Base-by-base conservation (phyloP, 495 filamentous ascomycete species). In the Filosporella fistucella region DNA sequence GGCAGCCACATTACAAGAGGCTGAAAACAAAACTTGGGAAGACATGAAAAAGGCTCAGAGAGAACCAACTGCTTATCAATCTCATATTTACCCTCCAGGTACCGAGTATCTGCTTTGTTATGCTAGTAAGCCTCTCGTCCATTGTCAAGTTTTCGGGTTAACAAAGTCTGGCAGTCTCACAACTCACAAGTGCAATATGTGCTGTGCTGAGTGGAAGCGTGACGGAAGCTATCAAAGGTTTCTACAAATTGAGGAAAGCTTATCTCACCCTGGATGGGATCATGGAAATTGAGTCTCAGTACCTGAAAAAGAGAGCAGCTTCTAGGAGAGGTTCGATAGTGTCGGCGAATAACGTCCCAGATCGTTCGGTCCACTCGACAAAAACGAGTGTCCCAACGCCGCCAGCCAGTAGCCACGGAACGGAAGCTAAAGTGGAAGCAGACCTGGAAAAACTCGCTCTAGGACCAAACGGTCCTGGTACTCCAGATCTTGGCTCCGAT, bases 221-320 rank as follows among this genome's bases (percentile, higher is more conserved):
- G 54, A 93, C 91, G 0, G 93, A 97, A 55, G 89, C 81, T 36
- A 77, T 98, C 59, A 87, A 84, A 63, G 88, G 88, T 1, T 96
- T 97, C 54, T 96, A 96, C 62, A 93, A 91, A 62, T 62, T 98
- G 60, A 75, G 94, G 51, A 96, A 91, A 56, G 93, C 93, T 5
- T 97, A 85, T 59, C 69, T 86, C 20, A 86, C 91, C 3, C 70
- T 98, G 14, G 85, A 96, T 61, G 76, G 74, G 4, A 85, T 98
- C 47, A 66, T 77, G 56, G 52, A 68, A 32, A 56, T 71, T 4
- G 74, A 79, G 52, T 51, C 47, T 3, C 62, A 63, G 12, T 72
- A 71, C 44, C 24, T 78, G 21, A 61, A 60, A 39, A 34, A 58
- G 25, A 54, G 23, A 32, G 48, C 41, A 26, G 44, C 46, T 17